Conservation (phyloP, 768 basidiomycete species). For the Hygrocybe punicea region DNA sequence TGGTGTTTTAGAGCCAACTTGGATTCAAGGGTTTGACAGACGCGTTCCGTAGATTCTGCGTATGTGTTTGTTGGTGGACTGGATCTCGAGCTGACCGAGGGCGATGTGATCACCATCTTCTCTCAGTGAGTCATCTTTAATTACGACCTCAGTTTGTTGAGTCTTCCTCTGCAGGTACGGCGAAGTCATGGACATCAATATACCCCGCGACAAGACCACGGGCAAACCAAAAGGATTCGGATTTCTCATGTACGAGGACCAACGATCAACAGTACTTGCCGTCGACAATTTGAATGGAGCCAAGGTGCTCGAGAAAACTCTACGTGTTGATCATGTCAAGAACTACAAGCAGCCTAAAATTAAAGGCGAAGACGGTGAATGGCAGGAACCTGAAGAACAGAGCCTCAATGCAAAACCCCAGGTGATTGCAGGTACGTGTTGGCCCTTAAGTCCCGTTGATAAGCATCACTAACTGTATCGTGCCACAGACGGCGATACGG, state of each 20-base stretch:
- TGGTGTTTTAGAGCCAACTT: background rate
- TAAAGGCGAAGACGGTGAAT: constrained; percentile 80
- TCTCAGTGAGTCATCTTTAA: constrained; percentile 70
- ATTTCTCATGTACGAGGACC: constrained; percentile 99
- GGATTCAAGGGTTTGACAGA: background rate
- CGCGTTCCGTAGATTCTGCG: constrained; percentile 63
- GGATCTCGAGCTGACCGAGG: constrained; percentile 86
- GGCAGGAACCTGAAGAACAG: constrained; percentile 79
- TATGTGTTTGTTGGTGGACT: constrained; percentile 93
- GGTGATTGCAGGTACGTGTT: constrained; percentile 53
- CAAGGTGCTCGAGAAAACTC: constrained; percentile 75
- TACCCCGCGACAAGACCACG: constrained; percentile 91
- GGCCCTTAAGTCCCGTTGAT: constrained; percentile 4
- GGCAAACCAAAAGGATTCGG: constrained; percentile 90
- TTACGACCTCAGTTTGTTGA: constrained; percentile 3
- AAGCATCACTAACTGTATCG: constrained; percentile 1
- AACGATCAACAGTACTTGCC: constrained; percentile 90
- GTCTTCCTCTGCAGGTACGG: constrained; percentile 63
- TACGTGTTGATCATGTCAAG: constrained; percentile 91
- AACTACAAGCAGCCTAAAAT: constrained; percentile 85
- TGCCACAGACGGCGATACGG: constrained; percentile 46
- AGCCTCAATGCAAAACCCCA: constrained; percentile 84
- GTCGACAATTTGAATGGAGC: constrained; percentile 99
- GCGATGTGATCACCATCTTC: constrained; percentile 95
- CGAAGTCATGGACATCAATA: constrained; percentile 92